These are phyloP conservation scores for Phlyctochytrium bullatum DNA, from an alignment of 192 early-diverging fungal species.

Conservation along the genomic window DNA sequence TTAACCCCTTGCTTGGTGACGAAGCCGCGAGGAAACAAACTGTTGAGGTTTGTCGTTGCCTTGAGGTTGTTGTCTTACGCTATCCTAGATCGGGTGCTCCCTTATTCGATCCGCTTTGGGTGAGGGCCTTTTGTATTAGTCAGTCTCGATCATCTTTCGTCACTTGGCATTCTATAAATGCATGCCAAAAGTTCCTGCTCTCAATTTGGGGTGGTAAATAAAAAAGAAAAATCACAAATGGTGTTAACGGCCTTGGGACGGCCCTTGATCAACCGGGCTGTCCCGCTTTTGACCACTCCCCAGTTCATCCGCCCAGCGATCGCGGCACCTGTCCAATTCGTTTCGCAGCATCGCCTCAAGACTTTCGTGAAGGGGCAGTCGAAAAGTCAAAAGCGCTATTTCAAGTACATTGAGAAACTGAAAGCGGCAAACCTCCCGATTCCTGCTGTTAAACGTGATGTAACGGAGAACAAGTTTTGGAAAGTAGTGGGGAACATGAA, in stretches of 20 bases:
- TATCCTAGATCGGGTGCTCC: constrained; percentile 67
- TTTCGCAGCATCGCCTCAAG: constrained; percentile 34
- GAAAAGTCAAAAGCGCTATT: constrained; percentile 32
- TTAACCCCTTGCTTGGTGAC: constrained; percentile 84
- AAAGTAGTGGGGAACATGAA: constrained; percentile 78
- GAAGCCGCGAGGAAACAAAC: constrained; percentile 70
- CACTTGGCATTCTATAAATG: too few relatives aligned
- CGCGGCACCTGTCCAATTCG: not conserved
- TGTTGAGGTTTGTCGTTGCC: constrained; percentile 57
- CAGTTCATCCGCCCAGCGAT: not conserved
- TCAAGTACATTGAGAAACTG: constrained; percentile 30
- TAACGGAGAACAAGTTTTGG: constrained; percentile 50
- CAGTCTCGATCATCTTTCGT: too few relatives aligned
- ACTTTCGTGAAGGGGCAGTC: constrained; percentile 39
- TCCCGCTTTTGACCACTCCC: too few relatives aligned
- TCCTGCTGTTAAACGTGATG: constrained; percentile 17
- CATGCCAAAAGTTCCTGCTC: too few relatives aligned
- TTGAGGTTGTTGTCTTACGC: not conserved
- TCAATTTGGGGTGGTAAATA: too few relatives aligned
- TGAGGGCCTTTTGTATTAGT: constrained; percentile 70
- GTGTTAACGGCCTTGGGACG: too few relatives aligned
- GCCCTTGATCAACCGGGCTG: too few relatives aligned
- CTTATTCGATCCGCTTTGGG: constrained; percentile 82
- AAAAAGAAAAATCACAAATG: too few relatives aligned
- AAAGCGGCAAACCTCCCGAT: constrained; percentile 24